These are phyloP conservation scores for Phytophthora cactorum DNA, from an alignment of 352 stramenopile genomes.

Conservation along the genomic window DNA sequence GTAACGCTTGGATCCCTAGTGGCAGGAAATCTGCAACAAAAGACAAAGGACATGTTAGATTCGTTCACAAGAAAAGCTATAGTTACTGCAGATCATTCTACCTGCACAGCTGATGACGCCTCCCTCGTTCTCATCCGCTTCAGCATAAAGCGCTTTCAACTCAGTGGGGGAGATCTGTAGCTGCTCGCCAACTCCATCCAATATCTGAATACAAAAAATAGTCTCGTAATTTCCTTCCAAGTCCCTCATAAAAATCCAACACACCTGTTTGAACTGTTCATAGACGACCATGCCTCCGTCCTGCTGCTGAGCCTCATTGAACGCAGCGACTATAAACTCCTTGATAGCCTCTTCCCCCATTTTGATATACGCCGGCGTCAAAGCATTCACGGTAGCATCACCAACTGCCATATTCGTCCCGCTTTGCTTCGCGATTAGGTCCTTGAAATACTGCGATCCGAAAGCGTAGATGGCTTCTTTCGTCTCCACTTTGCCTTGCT, in stretches of 20 bases:
- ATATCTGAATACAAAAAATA: conserved; percentile 21
- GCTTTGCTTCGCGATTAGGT: conserved; percentile 50
- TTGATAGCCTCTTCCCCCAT: conserved; percentile 66
- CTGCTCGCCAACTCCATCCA: conserved; percentile 50
- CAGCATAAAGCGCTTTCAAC: conserved; percentile 63
- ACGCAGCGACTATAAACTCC: conserved; percentile 45
- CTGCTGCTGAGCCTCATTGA: conserved; percentile 52
- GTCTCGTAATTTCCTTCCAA: not conserved
- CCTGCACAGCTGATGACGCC: conserved; percentile 52
- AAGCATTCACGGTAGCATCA: conserved; percentile 14
- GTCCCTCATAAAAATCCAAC: not conserved
- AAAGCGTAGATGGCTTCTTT: conserved; percentile 85
- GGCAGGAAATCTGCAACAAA: conserved; percentile 52
- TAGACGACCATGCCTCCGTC: conserved; percentile 48
- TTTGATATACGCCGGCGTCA: conserved; percentile 64
- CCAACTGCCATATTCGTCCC: conserved; percentile 18
- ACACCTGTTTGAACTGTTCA: conserved; percentile 54
- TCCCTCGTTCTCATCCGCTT: conserved; percentile 73
- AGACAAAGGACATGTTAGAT: conserved; percentile 1
- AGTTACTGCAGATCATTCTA: conserved; percentile 7
- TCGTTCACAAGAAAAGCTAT: not conserved
- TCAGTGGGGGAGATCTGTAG: conserved; percentile 66
- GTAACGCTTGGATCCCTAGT: conserved; percentile 50
- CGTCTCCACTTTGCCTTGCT: conserved; percentile 84
- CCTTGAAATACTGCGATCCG: conserved; percentile 72